Evolutionary conservation across 306 rosid genomes (phyloP), one percentile per base, ranked within the genome.

Genomic region (Citrullus mucosospermus): DNA sequence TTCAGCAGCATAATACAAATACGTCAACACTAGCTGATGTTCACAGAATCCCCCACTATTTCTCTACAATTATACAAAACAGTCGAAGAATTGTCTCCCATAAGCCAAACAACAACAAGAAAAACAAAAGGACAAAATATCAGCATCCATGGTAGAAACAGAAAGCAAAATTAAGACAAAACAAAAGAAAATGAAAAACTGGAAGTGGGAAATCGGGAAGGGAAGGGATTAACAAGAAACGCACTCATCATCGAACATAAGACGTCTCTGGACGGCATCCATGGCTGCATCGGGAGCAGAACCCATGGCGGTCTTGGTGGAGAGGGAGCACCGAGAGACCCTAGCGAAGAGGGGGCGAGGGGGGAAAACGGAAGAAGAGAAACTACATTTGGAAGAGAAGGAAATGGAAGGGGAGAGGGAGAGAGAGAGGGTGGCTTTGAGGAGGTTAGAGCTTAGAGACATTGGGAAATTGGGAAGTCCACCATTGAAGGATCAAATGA

Each of bases 191-290:
- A 36, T 17, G 0, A 3, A 17, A 17, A 66, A 30, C 6, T 5
- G 20, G 8, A 63, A 63, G 5, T 30, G 17, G 18, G 54, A 72
- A 76, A 76, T 38, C 51, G 9, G 5, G 8, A 9, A 14, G 16
- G 28, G 65, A 36, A 39, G 25, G 32, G 60, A 76, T 56, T 54
- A 13, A 57, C 5, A 43, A 78, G 59, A 78, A 78, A 86, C 97
- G 1, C 34, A 95, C 98, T 95, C 97, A 88, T 95, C 97, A 4
- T 91, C 98, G 34, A 95, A 95, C 98, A 95, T 95, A 68, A 95
- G 97, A 80, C 98, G 98, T 76, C 96, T 86, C 88, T 95, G 98
- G 81, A 92, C 97, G 54, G 95, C 95, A 86, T 95, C 98, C 98
- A 95, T 95, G 84, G 85, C 91, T 9, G 93, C 85, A 43, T 91